Conservation (phyloP, 805 yeast genomes). For the Saturnispora kantuleensis region DNA sequence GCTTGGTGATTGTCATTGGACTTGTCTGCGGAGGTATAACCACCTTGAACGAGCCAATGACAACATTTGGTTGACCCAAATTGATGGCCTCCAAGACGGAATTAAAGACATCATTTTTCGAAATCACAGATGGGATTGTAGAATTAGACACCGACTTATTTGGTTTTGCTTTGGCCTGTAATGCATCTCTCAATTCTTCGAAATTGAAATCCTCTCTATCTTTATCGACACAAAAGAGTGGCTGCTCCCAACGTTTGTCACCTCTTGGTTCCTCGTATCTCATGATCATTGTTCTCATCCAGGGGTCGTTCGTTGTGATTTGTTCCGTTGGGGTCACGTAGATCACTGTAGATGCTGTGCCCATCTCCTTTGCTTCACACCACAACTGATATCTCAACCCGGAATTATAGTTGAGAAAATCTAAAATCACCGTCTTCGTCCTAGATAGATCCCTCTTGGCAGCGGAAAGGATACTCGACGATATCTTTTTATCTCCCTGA, state of each 20-base stretch:
- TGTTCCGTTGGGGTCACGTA: slow-evolving; percentile 51
- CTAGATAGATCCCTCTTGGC: slow-evolving; percentile 72
- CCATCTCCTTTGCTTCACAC: slow-evolving; percentile 82
- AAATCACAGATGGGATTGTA: slow-evolving; percentile 3
- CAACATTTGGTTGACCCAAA: background rate
- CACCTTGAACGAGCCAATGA: background rate
- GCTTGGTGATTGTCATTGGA: background rate
- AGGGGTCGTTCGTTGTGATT: slow-evolving; percentile 38
- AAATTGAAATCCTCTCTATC: slow-evolving; percentile 48
- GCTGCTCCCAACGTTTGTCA: slow-evolving; percentile 87
- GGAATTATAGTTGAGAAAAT: slow-evolving; percentile 80
- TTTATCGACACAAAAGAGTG: slow-evolving; percentile 61
- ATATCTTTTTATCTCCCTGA: slow-evolving; percentile 63
- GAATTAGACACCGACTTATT: slow-evolving; percentile 7
- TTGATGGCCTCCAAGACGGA: background rate
- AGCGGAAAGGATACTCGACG: slow-evolving; percentile 82
- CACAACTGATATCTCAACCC: slow-evolving; percentile 91
- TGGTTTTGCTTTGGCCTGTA: slow-evolving; percentile 4
- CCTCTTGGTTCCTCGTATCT: slow-evolving; percentile 91
- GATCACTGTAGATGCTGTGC: slow-evolving; percentile 74
- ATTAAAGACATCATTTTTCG: background rate
- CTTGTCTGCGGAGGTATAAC: slow-evolving; percentile 3
- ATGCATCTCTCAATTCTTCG: slow-evolving; percentile 50
- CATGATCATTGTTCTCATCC: slow-evolving; percentile 59
- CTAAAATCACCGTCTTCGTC: slow-evolving; percentile 69